These are phyloP conservation scores for Diaporthe ilicicola DNA, from an alignment of 2,329 filamentous ascomycete species.

Conservation along the genomic window DNA sequence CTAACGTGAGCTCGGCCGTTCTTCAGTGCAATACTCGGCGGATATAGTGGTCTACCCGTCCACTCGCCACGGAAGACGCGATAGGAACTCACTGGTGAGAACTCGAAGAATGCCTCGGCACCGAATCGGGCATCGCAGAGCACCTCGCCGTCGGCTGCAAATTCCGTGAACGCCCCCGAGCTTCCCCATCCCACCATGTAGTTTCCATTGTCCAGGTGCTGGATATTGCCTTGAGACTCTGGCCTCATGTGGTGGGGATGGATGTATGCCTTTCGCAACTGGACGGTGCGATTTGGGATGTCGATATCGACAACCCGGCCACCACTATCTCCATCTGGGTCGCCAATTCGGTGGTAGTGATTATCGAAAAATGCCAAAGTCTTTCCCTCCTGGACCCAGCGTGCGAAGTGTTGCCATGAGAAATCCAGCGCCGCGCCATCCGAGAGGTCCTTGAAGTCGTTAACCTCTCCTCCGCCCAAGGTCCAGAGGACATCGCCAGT, in stretches of 20 bases:
- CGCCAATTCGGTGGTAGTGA: slow-evolving; percentile 34
- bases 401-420: slow-evolving; percentile 50
- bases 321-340: slow-evolving; percentile 36
- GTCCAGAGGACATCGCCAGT: slow-evolving; percentile 47
- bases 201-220: slow-evolving; percentile 62
- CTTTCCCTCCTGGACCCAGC: slow-evolving; percentile 36
- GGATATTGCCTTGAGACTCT: slow-evolving; percentile 54
- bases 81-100: slow-evolving; percentile 35
- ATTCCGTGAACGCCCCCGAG: slow-evolving; percentile 32
- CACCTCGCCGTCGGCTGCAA: slow-evolving; percentile 31
- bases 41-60: slow-evolving; percentile 31
- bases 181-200: slow-evolving; percentile 61
- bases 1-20: slow-evolving; percentile 33
- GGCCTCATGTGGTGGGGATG: slow-evolving; percentile 38
- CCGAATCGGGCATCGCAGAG: slow-evolving; percentile 35
- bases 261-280: slow-evolving; percentile 41
- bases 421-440: slow-evolving; percentile 46
- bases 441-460: slow-evolving; percentile 45
- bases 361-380: slow-evolving; percentile 51
- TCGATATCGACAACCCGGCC: slow-evolving; percentile 39
- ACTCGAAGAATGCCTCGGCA: slow-evolving; percentile 31
- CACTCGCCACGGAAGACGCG: slow-evolving; percentile 34
- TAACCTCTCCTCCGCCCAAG: slow-evolving; percentile 44
- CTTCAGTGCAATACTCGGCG: slow-evolving; percentile 25
- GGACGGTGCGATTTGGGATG: slow-evolving; percentile 39